Evolutionary conservation across 2,329 filamentous ascomycete species (phyloP).

Genomic region (Cercospora sp.): DNA sequence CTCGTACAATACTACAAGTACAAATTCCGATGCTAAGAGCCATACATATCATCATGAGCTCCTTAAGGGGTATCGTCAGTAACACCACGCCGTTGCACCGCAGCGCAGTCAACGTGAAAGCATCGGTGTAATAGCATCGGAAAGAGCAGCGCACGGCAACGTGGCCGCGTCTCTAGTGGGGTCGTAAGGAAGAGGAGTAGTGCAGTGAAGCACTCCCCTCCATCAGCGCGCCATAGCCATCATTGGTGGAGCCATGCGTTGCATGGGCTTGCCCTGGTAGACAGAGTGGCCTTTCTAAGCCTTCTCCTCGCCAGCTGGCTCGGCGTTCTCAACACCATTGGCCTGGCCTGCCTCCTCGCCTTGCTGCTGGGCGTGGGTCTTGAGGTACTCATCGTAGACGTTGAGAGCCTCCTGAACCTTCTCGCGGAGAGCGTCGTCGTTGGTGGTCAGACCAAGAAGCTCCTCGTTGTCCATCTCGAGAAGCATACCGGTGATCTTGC

Average conservation of each 20-base stretch:
- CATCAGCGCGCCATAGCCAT: conserved; percentile 22
- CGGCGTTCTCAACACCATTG: conserved; percentile 39
- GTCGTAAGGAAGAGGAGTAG: conserved; percentile 18
- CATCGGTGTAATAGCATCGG: not conserved
- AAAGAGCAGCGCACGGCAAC: not conserved
- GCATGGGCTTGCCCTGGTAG: conserved; percentile 21
- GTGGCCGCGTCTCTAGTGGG: conserved; percentile 4
- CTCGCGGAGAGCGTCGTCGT: conserved; percentile 81
- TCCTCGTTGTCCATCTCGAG: conserved; percentile 98
- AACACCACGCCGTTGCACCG: conserved; percentile 17
- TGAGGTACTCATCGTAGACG: conserved; percentile 98
- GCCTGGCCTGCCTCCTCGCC: conserved; percentile 28
- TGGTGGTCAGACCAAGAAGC: conserved; percentile 90
- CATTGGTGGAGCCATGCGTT: conserved; percentile 20
- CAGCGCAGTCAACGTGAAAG: not conserved
- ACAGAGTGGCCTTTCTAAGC: conserved; percentile 31
- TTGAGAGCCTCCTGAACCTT: conserved; percentile 98
- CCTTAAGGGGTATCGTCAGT: conserved; percentile 31
- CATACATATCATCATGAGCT: conserved; percentile 22
- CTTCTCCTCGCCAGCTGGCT: conserved; percentile 38
- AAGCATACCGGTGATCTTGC: conserved; percentile 99
- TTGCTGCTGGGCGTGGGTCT: conserved; percentile 63
- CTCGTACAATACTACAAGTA: conserved; percentile 21
- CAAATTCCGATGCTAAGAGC: conserved; percentile 19
- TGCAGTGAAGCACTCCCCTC: conserved; percentile 19